Evolutionary conservation across 2,329 filamentous ascomycete genomes (phyloP), one percentile per base, ranked within the genome.

Genomic region (Uncinocarpus reesii): DNA sequence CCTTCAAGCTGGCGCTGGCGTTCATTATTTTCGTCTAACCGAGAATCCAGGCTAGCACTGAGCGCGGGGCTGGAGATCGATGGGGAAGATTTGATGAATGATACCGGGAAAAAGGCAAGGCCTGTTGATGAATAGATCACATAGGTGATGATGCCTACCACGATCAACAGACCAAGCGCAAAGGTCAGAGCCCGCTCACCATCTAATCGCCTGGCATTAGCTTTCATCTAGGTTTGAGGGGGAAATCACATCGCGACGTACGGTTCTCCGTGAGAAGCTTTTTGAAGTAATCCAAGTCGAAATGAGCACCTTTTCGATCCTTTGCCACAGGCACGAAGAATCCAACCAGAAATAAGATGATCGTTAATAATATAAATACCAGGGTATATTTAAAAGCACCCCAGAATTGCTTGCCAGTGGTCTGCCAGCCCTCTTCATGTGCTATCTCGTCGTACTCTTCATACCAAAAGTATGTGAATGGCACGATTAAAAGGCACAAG

Each of bases 401-500:
- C 77, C 81, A 83, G 52, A 96, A 76, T 47, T 87, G 78, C 60
- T 80, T 77, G 5, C 74, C 75, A 50, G 83, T 66, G 1, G 84
- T 83, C 62, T 89, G 82, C 24, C 78, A 80, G 26, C 86, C 85
- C 52, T 86, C 79, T 58, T 94, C 86, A 28, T 83, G 77, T 52
- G 88, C 88, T 16, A 90, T 82, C 68, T 95, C 88, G 60, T 95
- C 90, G 56, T 94, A 94, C 66, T 96, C 92, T 65, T 98, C 92
- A 61, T 94, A 92, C 80, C 84, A 95, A 65, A 98, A 98, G 71
- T 98, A 98, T 41, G 89, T 84, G 62, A 98, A 98, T 0, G 92
- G 92, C 16, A 96, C 84, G 37, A 95, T 78, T 15, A 96, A 65
- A 38, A 98, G 73, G 61, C 92, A 98, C 8, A 98, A 78, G 4